phyloP scores from a whole-genome alignment of 495 filamentous ascomycete species.

The Delitschia confertaspora region DNA sequence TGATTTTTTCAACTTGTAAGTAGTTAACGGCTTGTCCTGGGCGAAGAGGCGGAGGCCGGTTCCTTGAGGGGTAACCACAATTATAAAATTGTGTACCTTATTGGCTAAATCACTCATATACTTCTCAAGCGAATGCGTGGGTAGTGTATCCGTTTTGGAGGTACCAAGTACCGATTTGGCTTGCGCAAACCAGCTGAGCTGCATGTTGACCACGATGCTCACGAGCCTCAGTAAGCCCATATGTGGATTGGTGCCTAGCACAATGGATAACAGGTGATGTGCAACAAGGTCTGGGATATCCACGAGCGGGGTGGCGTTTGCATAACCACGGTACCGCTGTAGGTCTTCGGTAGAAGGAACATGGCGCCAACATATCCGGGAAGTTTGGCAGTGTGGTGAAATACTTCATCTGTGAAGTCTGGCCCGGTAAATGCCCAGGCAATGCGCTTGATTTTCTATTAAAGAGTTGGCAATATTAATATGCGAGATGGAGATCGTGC shows the following conservation, averaged over 20 bases:
- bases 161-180: not conserved
- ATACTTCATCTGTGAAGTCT: conserved; percentile 9
- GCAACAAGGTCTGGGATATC: conserved; percentile 5
- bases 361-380: not conserved
- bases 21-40: not conserved
- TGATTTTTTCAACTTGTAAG: not conserved
- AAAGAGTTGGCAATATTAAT: not conserved
- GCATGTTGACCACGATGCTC: not conserved
- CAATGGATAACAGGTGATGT: not conserved
- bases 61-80: not conserved
- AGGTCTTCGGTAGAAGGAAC: conserved; percentile 3
- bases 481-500: conserved; percentile 8
- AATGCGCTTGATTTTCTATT: conserved; percentile 4
- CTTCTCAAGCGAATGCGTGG: not conserved
- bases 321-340: conserved; percentile 10
- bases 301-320: conserved; percentile 3
- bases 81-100: conserved; percentile 1
- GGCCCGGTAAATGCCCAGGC: conserved; percentile 13
- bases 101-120: conserved; percentile 6
- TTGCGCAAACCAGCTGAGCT: not conserved
- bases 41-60: not conserved
- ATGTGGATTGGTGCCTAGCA: not conserved
- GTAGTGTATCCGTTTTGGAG: not conserved
- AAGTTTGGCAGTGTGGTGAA: conserved; percentile 1
- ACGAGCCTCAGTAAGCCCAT: not conserved